phyloP scores from a whole-genome alignment of 768 basidiomycete species.

The Collybia nuda region DNA sequence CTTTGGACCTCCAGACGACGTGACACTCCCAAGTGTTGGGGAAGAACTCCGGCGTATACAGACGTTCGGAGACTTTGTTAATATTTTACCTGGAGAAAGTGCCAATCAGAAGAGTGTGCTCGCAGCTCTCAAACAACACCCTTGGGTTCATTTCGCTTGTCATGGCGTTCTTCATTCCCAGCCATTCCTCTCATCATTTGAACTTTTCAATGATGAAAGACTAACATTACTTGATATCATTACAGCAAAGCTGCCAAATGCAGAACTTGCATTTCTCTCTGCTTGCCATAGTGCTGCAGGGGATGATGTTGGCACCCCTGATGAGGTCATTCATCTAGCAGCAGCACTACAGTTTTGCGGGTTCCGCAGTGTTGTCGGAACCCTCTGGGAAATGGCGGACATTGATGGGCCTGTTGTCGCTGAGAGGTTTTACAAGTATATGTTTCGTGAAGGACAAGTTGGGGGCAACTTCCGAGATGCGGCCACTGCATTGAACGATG shows the following conservation, averaged over 20 bases:
- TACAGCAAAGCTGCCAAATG: conserved; percentile 1
- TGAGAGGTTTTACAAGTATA: not conserved
- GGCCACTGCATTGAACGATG: too few species aligned
- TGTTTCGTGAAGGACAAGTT: not conserved
- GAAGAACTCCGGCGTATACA: conserved; percentile 2
- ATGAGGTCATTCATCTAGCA: conserved; percentile 33
- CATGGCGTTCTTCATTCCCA: conserved; percentile 2
- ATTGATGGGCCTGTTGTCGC: not conserved
- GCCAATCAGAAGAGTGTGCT: not conserved
- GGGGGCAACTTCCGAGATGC: too few species aligned
- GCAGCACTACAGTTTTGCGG: conserved; percentile 33
- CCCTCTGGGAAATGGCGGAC: conserved; percentile 10
- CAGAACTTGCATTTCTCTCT: conserved; percentile 12
- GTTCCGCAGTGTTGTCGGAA: conserved; percentile 31
- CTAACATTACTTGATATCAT: conserved; percentile 5
- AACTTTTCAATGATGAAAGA: not conserved
- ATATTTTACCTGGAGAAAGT: not conserved
- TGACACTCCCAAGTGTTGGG: conserved; percentile 3
- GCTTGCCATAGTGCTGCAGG: conserved; percentile 17
- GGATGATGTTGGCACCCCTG: conserved; percentile 18
- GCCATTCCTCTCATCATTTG: conserved; percentile 6
- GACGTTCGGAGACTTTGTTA: not conserved
- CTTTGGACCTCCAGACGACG: conserved; percentile 6
- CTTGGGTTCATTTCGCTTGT: conserved; percentile 8
- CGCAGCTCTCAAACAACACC: not conserved